Percentiles rank a stretch among this genome's conserved stretches.
phyloP scores from a whole-genome alignment of 2,329 filamentous ascomycete genomes.

The Trichoderma koningiopsis region DNA sequence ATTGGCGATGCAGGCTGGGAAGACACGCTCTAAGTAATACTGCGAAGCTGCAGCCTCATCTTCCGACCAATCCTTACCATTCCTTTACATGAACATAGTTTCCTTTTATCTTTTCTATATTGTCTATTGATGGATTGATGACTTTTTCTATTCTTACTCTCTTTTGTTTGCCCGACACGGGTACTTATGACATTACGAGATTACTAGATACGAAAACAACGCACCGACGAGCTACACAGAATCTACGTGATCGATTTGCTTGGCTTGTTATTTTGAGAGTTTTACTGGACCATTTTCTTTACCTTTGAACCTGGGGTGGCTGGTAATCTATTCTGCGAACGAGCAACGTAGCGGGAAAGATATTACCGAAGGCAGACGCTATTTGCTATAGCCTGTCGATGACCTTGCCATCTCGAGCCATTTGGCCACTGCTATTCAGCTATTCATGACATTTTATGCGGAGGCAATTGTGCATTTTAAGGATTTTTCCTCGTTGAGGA shows the following conservation, averaged over 20 bases:
- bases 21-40: conserved; percentile 4
- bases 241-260: conserved; percentile 4
- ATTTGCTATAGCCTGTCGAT: neutral
- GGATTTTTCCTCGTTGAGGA: neutral
- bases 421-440: neutral
- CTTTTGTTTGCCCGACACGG: conserved; percentile 9
- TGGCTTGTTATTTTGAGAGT: conserved; percentile 8
- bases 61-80: neutral
- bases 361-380: neutral
- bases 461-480: neutral
- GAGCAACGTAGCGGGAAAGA: neutral
- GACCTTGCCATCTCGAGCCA: neutral
- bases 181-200: conserved; percentile 24
- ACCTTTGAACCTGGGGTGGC: neutral
- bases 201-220: conserved; percentile 14
- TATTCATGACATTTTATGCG: neutral
- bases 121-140: conserved; percentile 13
- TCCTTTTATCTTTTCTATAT: neutral
- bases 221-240: conserved; percentile 19
- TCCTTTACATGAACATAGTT: conserved; percentile 5
- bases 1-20: conserved; percentile 44
- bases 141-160: conserved; percentile 14
- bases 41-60: neutral
- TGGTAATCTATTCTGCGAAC: neutral
- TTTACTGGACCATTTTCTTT: neutral